Evolutionary conservation across 805 yeast species (phyloP).

Genomic region (Citeromyces nyonsensis): DNA sequence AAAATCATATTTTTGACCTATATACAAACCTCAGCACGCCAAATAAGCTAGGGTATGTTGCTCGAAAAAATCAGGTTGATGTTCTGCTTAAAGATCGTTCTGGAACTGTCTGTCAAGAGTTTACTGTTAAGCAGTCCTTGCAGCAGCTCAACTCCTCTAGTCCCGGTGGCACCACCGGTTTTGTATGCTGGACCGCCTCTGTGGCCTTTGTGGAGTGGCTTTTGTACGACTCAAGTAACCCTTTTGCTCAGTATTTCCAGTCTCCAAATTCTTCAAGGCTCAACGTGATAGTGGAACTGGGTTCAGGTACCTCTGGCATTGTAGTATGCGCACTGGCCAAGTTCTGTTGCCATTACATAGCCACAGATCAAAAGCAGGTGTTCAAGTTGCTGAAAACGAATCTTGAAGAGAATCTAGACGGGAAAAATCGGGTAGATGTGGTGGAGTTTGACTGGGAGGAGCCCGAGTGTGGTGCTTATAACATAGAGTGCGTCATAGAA

Average conservation of each 20-base stretch:
- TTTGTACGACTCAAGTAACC: conserved; percentile 12
- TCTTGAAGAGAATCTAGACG: conserved; percentile 19
- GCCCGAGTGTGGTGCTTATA: conserved; percentile 15
- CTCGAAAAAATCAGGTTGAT: too few relatives aligned
- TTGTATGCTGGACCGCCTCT: conserved; percentile 43
- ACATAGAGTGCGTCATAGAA: conserved; percentile 3
- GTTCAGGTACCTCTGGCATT: conserved; percentile 46
- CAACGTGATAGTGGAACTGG: conserved; percentile 30
- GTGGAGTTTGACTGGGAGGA: conserved; percentile 51
- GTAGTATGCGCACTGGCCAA: conserved; percentile 24
- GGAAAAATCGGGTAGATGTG: conserved; percentile 20
- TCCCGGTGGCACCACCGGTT: conserved; percentile 37
- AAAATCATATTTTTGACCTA: too few relatives aligned
- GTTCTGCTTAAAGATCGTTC: too few relatives aligned
- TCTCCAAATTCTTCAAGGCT: background rate
- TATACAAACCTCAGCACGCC: too few relatives aligned
- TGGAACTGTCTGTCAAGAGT: too few relatives aligned
- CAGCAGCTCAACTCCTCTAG: too few relatives aligned
- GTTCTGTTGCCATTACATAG: conserved; percentile 21
- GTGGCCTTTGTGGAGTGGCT: conserved; percentile 39
- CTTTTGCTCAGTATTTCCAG: conserved; percentile 6
- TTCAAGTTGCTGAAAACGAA: conserved; percentile 32
- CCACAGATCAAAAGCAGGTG: conserved; percentile 43
- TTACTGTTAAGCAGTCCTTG: too few relatives aligned
- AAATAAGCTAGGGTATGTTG: too few relatives aligned